A percentile compares a stretch with the other conserved stretches of the same genome.
phyloP scores from a whole-genome alignment of 73 alveolate species.

The Uronychia binucleata region DNA sequence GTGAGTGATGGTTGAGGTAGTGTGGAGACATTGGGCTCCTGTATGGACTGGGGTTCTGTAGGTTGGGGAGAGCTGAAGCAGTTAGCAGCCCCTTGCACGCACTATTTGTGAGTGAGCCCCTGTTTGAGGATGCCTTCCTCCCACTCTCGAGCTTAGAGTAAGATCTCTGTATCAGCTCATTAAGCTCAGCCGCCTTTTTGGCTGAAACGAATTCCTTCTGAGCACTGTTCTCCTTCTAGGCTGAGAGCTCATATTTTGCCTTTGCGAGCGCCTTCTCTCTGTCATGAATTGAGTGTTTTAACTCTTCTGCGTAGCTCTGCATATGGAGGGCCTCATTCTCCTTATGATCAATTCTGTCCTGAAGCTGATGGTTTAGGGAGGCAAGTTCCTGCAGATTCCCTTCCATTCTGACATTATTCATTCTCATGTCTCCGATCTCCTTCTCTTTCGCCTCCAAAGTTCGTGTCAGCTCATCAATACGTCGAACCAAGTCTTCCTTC shows the following conservation, averaged over 20 bases:
- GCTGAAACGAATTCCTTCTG: background rate
- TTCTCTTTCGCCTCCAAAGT: too few relatives aligned
- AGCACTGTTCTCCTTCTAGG: background rate
- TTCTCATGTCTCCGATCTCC: background rate
- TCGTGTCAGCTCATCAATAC: background rate
- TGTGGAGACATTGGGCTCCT: background rate
- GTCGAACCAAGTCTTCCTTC: background rate
- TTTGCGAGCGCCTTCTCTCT: background rate
- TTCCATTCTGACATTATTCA: background rate
- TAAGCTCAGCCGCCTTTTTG: background rate
- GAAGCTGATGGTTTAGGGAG: background rate
- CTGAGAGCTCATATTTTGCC: background rate
- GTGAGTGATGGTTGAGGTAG: too few relatives aligned
- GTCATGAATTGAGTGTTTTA: background rate
- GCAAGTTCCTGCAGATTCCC: background rate
- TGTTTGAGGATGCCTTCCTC: background rate
- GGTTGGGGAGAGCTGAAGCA: background rate
- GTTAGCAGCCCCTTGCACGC: background rate
- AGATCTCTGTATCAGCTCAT: background rate
- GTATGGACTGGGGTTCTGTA: background rate
- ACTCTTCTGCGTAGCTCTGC: background rate
- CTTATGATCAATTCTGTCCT: background rate
- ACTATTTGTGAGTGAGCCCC: background rate
- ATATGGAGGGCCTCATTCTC: background rate
- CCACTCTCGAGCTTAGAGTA: background rate